phyloP scores from a whole-genome alignment of 139 green algal genomes.

The Asterochloris sp. region DNA sequence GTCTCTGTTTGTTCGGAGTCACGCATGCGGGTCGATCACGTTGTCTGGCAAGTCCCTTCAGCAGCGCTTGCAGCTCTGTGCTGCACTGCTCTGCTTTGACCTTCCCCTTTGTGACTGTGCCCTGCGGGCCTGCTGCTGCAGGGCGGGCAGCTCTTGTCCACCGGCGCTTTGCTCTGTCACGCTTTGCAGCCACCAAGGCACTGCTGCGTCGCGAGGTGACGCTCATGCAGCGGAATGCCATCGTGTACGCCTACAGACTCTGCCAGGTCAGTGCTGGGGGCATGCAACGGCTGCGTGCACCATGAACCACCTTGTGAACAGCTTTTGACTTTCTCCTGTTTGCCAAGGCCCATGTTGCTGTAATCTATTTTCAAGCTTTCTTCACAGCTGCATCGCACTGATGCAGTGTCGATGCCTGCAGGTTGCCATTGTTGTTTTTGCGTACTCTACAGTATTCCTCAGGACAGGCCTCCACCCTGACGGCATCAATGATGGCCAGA shows the following conservation, averaged over 20 bases:
- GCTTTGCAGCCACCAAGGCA: slow-evolving; percentile 1
- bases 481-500: slow-evolving; percentile 27
- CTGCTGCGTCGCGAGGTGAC: slow-evolving; percentile 8
- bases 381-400: no score
- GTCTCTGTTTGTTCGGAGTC: neutral
- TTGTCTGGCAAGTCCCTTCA: neutral
- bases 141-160: neutral
- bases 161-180: neutral
- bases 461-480: slow-evolving; percentile 26
- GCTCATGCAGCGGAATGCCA: slow-evolving; percentile 14
- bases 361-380: no score
- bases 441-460: slow-evolving; percentile 40
- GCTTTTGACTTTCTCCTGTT: no score
- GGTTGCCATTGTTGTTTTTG: no score
- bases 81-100: neutral
- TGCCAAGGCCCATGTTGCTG: no score
- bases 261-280: neutral
- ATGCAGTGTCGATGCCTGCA: no score
- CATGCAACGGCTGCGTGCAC: no score
- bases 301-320: no score
- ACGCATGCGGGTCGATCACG: neutral
- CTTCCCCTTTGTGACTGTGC: neutral
- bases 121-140: neutral
- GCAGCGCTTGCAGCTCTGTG: neutral
- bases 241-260: neutral